Evolutionary conservation across 371 early-diverging fungal species (phyloP).

Genomic region (Lichtheimia ramosa): DNA sequence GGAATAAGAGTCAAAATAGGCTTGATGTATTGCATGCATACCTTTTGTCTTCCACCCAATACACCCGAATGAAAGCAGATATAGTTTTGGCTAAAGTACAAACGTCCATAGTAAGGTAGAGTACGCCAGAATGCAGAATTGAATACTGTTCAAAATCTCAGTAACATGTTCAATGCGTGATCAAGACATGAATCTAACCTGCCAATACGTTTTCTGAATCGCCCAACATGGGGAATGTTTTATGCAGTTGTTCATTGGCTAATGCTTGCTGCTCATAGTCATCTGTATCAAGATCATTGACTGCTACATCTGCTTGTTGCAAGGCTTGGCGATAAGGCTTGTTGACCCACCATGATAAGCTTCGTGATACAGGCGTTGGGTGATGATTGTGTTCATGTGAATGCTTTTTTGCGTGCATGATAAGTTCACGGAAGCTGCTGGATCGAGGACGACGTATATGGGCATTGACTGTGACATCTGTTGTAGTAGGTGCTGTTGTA

Average conservation of each 20-base stretch:
- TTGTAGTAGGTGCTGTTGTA: no score
- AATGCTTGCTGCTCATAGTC: slow-evolving; percentile 17
- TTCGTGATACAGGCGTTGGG: no score
- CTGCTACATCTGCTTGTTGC: neutral
- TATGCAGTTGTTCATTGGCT: slow-evolving; percentile 39
- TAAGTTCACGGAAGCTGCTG: slow-evolving; percentile 8
- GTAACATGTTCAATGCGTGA: neutral
- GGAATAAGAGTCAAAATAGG: no score
- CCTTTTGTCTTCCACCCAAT: slow-evolving; percentile 56
- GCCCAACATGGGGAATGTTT: slow-evolving; percentile 56
- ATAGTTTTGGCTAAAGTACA: slow-evolving; percentile 63
- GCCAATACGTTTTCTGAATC: slow-evolving; percentile 51
- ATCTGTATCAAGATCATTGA: neutral
- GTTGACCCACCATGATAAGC: slow-evolving; percentile 6
- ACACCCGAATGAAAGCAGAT: slow-evolving; percentile 66
- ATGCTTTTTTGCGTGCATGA: neutral
- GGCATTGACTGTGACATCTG: no score
- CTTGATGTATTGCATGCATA: no score
- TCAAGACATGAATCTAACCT: slow-evolving; percentile 22
- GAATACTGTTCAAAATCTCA: slow-evolving; percentile 23
- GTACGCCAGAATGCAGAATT: slow-evolving; percentile 37
- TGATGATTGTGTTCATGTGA: no score
- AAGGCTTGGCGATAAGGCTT: neutral
- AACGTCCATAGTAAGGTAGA: slow-evolving; percentile 59
- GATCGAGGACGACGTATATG: slow-evolving; percentile 6